Conservation (phyloP, 768 basidiomycete species). For the Tephrocybe sp. region DNA sequence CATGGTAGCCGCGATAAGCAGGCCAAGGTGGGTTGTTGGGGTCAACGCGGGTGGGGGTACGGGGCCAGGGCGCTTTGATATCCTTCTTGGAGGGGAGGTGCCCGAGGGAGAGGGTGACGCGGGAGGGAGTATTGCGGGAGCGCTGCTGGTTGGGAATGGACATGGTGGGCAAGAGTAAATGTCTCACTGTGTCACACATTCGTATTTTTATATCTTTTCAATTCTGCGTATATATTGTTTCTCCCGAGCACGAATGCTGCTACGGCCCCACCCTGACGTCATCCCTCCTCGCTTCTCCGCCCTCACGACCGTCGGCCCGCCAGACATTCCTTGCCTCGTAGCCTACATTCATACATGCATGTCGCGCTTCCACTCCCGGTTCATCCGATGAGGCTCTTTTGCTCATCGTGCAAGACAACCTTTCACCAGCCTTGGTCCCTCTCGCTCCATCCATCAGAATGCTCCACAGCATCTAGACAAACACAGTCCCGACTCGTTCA, state of each 20-base stretch:
- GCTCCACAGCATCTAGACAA: conserved; percentile 1
- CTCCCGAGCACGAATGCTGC: background rate
- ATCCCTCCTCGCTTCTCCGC: background rate
- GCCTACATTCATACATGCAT: too few relatives aligned
- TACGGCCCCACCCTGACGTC: conserved; percentile 14
- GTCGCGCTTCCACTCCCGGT: too few relatives aligned
- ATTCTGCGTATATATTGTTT: background rate
- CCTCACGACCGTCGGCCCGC: background rate
- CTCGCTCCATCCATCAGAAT: background rate
- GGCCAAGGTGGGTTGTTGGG: conserved; percentile 86
- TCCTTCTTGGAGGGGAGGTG: conserved; percentile 74
- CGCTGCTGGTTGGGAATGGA: conserved; percentile 9
- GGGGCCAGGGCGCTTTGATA: conserved; percentile 71
- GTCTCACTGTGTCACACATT: conserved; percentile 9
- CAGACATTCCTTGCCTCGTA: background rate
- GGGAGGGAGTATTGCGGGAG: conserved; percentile 42
- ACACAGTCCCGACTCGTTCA: conserved; percentile 5
- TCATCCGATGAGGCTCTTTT: too few relatives aligned
- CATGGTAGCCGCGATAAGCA: conserved; percentile 78
- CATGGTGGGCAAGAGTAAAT: conserved; percentile 8
- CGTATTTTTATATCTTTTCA: background rate
- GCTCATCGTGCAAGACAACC: background rate
- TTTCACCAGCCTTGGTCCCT: background rate
- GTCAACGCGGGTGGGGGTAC: conserved; percentile 76
- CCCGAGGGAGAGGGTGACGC: conserved; percentile 71